Evolutionary conservation across 1,139 yeast species (phyloP).

Genomic region (Meyerozyma athensensis): DNA sequence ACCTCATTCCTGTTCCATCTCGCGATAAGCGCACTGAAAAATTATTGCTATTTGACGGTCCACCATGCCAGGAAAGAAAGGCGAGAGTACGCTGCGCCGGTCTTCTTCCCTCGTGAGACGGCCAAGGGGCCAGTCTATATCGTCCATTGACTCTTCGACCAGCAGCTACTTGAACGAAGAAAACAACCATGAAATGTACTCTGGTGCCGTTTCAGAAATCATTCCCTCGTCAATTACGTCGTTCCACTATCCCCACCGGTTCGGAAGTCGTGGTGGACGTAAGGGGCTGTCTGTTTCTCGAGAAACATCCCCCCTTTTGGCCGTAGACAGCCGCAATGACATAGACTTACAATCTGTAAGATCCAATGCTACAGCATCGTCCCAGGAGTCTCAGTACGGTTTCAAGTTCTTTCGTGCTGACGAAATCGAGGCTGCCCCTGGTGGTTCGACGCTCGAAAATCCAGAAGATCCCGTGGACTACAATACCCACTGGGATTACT

Average conservation of each 20-base stretch:
- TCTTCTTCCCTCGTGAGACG: conserved; percentile 13
- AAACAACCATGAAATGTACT: conserved; percentile 66
- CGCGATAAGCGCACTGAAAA: conserved; percentile 3
- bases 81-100: conserved; percentile 2
- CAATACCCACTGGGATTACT: conserved; percentile 66
- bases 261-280: conserved; percentile 28
- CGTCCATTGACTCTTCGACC: conserved; percentile 32
- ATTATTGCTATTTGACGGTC: background rate
- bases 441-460: conserved; percentile 74
- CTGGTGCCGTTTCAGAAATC: conserved; percentile 87
- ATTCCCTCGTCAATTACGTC: conserved; percentile 88
- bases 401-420: conserved; percentile 80
- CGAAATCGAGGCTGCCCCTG: conserved; percentile 83
- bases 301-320: conserved; percentile 38
- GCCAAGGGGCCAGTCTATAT: conserved; percentile 38
- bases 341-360: conserved; percentile 24
- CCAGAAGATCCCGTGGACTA: conserved; percentile 52
- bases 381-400: conserved; percentile 34
- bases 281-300: conserved; percentile 23
- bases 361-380: conserved; percentile 25
- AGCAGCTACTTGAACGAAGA: conserved; percentile 35
- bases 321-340: conserved; percentile 19
- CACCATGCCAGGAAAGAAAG: background rate
- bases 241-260: conserved; percentile 69
- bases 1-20: no score